Evolutionary conservation across 495 filamentous ascomycete genomes (phyloP), one percentile per base, ranked within the genome.

Genomic region (Parmelia sp.): DNA sequence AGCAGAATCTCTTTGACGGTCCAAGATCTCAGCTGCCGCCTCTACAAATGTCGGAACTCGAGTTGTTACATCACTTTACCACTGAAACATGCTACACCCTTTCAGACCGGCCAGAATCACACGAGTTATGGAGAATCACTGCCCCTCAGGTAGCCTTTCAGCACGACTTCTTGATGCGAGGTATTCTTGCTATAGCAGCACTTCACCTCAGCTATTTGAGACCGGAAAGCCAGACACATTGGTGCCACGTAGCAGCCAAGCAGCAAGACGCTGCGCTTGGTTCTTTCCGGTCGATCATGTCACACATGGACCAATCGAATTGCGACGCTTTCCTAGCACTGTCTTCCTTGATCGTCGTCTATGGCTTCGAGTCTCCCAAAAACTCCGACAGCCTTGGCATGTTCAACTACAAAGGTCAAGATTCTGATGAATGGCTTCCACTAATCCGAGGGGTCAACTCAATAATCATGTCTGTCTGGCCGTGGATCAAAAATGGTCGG

Each of bases 311-410:
- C 40, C 69, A 70, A 25, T 49, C 71, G 23, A 77, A 80, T 57
- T 79, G 72, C 57, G 74, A 77, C 59, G 79, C 81, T 12, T 71
- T 76, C 42, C 81, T 82, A 60, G 77, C 78, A 0, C 70, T 83
- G 12, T 80, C 77, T 33, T 76, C 72, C 33, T 64, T 82, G 11
- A 75, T 81, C 63, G 71, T 79, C 17, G 72, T 79, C 11, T 80
- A 78, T 64, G 73, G 75, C 0, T 79, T 80, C 63, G 80, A 73
- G 33, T 75, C 77, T 33, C 76, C 75, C 0, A 68, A 70, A 0
- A 66, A 71, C 0, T 77, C 75, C 17, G 75, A 79, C 53, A 79
- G 76, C 49, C 59, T 71, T 35, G 67, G 68, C 35, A 63, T 56
- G 64, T 70, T 61, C 66, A 67, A 47, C 47, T 71, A 27, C 45